These are phyloP conservation scores for Phytophthora cactorum DNA, from an alignment of 352 stramenopile species.

Conservation along the genomic window DNA sequence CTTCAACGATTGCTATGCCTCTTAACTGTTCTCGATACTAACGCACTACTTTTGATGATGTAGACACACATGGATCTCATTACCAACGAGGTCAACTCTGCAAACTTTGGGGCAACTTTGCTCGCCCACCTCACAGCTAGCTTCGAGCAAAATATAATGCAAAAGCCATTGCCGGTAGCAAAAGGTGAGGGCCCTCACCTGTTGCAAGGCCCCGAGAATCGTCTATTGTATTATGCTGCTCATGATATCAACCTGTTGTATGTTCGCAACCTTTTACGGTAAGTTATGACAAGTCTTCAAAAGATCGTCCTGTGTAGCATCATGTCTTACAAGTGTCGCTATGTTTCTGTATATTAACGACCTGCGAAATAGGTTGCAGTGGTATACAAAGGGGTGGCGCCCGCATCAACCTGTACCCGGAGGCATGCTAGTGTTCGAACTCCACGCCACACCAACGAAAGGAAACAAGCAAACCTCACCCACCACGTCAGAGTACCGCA, in stretches of 20 bases:
- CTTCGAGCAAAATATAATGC: constrained; percentile 66
- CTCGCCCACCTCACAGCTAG: constrained; percentile 79
- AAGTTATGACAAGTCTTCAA: constrained; percentile 2
- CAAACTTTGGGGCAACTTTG: constrained; percentile 76
- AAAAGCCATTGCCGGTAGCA: constrained; percentile 46
- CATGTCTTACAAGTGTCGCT: not conserved
- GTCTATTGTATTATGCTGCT: constrained; percentile 74
- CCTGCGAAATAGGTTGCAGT: constrained; percentile 54
- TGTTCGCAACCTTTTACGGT: constrained; percentile 77
- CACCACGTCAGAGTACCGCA: constrained; percentile 26
- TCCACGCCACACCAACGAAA: constrained; percentile 46
- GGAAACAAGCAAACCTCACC: not conserved
- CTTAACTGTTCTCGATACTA: constrained; percentile 5
- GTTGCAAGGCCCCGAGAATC: constrained; percentile 56
- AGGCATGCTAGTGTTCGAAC: constrained; percentile 82
- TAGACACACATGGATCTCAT: constrained; percentile 82
- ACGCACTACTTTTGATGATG: constrained; percentile 7
- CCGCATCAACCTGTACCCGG: constrained; percentile 73
- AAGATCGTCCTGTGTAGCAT: not conserved
- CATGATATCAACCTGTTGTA: constrained; percentile 87
- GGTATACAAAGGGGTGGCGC: constrained; percentile 75
- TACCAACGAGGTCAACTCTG: constrained; percentile 82
- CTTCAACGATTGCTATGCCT: not conserved
- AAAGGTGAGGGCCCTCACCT: constrained; percentile 60
- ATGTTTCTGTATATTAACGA: constrained; percentile 2